Evolutionary conservation across 75 land plant genomes (phyloP).

Genomic region (Pinus taeda): DNA sequence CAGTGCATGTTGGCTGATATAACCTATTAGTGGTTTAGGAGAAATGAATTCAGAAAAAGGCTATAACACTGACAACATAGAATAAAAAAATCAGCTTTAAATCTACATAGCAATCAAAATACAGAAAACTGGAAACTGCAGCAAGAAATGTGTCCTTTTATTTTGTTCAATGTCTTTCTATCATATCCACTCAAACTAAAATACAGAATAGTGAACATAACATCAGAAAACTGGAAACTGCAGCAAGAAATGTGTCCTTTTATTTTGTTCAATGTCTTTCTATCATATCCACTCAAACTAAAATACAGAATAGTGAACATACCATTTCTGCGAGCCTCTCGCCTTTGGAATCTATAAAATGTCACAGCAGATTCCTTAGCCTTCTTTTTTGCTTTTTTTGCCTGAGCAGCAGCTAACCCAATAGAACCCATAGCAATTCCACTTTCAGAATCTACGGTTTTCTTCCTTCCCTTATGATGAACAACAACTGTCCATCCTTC

Average conservation of each 20-base stretch:
- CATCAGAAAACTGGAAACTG: slow-evolving; percentile 15
- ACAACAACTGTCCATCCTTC: slow-evolving; percentile 97
- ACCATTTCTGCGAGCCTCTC: slow-evolving; percentile 88
- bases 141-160: background rate
- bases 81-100: background rate
- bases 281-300: background rate
- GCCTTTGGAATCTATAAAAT: slow-evolving; percentile 89
- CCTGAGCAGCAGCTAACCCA: slow-evolving; percentile 48
- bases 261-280: background rate
- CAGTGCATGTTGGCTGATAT: background rate
- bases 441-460: slow-evolving; percentile 77
- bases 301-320: background rate
- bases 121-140: background rate
- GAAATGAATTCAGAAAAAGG: background rate
- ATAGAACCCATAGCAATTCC: slow-evolving; percentile 88
- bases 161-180: background rate
- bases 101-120: background rate
- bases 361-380: slow-evolving; percentile 39
- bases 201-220: slow-evolving; percentile 19
- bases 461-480: slow-evolving; percentile 89
- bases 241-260: background rate
- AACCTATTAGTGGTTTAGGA: background rate
- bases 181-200: background rate
- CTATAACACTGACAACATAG: background rate
- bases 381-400: slow-evolving; percentile 36